phyloP scores from a whole-genome alignment of 306 rosid genomes.

The Cucurbita pepo region DNA sequence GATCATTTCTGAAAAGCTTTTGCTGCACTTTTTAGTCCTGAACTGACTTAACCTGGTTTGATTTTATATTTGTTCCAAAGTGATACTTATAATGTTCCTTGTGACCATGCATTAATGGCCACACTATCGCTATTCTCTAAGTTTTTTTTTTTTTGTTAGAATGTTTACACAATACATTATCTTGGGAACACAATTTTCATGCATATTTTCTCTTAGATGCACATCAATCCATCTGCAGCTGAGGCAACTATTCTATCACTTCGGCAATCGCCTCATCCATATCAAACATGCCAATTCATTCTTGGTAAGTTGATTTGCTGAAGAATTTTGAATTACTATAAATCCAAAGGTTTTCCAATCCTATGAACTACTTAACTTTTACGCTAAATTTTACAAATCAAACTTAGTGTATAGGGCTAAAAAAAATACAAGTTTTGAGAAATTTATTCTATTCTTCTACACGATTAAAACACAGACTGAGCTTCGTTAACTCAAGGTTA shows the following conservation, averaged over 20 bases:
- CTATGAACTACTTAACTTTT: neutral
- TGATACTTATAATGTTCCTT: neutral
- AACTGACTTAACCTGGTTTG: neutral
- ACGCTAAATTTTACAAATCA: neutral
- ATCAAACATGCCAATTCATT: conserved; percentile 71
- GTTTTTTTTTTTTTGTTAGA: neutral
- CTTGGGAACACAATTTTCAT: neutral
- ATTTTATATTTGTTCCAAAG: neutral
- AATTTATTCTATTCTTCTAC: neutral
- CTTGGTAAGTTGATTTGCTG: conserved; percentile 39
- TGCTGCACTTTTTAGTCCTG: neutral
- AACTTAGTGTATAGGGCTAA: neutral
- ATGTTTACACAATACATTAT: neutral
- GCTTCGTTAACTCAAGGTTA: neutral
- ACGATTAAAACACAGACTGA: neutral
- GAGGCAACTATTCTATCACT: conserved; percentile 65
- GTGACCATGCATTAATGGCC: neutral
- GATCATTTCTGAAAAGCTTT: neutral
- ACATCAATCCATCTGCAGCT: conserved; percentile 52
- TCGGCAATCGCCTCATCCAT: conserved; percentile 68
- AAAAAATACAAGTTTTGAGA: neutral
- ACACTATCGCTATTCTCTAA: neutral
- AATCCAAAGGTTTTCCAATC: neutral
- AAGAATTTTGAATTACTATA: neutral
- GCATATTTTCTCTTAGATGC: conserved; percentile 40